Conservation (phyloP, 1,139 yeast species). For the Waltiozyma sp. region DNA sequence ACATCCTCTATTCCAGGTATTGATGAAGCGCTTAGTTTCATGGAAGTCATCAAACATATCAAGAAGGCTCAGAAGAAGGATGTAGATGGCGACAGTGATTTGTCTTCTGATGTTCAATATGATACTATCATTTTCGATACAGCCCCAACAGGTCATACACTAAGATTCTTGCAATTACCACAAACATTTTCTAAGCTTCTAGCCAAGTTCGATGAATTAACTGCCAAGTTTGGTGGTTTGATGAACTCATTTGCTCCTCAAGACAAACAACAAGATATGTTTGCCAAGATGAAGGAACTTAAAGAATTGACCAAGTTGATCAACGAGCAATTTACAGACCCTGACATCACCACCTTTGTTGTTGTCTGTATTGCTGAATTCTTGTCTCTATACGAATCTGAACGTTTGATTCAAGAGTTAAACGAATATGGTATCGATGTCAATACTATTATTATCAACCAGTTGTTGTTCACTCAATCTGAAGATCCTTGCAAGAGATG, state of each 20-base stretch:
- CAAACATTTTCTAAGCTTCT: conserved; percentile 80
- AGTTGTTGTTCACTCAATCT: conserved; percentile 68
- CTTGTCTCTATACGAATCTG: conserved; percentile 89
- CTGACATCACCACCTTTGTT: conserved; percentile 90
- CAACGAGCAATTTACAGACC: conserved; percentile 88
- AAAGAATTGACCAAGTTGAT: conserved; percentile 80
- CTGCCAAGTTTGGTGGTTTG: conserved; percentile 87
- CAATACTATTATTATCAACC: conserved; percentile 90
- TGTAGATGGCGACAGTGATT: conserved; percentile 20
- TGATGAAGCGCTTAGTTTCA: conserved; percentile 93
- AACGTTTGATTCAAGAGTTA: conserved; percentile 92
- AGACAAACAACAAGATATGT: conserved; percentile 63
- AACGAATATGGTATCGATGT: conserved; percentile 93
- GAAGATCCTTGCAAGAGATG: conserved; percentile 77
- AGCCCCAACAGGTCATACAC: conserved; percentile 97
- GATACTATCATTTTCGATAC: conserved; percentile 93
- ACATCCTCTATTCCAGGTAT: conserved; percentile 96
- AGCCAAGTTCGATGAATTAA: conserved; percentile 76
- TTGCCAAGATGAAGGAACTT: conserved; percentile 71
- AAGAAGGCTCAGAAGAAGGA: conserved; percentile 53
- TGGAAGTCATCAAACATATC: conserved; percentile 95
- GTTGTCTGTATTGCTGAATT: conserved; percentile 97
- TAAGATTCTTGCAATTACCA: conserved; percentile 89
- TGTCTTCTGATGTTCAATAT: conserved; percentile 30
- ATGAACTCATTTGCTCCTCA: conserved; percentile 63